Conservation (phyloP, 1,139 yeast species). For the Torulaspora pretoriensis region DNA sequence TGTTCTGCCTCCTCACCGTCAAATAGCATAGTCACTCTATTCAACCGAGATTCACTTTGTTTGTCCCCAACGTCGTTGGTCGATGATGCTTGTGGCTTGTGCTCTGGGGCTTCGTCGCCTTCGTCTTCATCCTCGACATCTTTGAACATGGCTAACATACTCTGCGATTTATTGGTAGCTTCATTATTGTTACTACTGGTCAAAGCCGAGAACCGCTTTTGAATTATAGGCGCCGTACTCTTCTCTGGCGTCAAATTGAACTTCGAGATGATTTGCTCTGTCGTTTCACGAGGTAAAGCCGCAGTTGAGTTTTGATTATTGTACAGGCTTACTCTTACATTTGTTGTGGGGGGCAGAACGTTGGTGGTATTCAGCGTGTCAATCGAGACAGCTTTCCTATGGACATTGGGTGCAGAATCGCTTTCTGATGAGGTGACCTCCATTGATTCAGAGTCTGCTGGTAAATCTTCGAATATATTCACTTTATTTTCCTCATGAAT, state of each 20-base stretch:
- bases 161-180: constrained; percentile 19
- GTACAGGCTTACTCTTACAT: constrained; percentile 35
- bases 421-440: constrained; percentile 25
- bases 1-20: constrained; percentile 28
- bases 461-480: constrained; percentile 34
- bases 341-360: constrained; percentile 30
- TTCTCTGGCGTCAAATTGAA: constrained; percentile 31
- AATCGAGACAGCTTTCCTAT: constrained; percentile 34
- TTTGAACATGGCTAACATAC: constrained; percentile 33
- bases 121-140: constrained; percentile 34
- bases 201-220: constrained; percentile 26
- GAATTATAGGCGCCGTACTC: constrained; percentile 14
- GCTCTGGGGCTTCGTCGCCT: constrained; percentile 11
- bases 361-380: constrained; percentile 33
- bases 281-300: constrained; percentile 31
- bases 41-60: constrained; percentile 9
- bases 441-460: constrained; percentile 26
- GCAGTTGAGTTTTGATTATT: constrained; percentile 17
- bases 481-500: constrained; percentile 15
- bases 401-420: constrained; percentile 26
- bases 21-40: constrained; percentile 34
- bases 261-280: constrained; percentile 35
- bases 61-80: not conserved
- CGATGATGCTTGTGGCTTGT: constrained; percentile 9
- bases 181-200: constrained; percentile 15